Conservation (phyloP, 768 basidiomycete genomes). For the Mycena kentingensis region DNA sequence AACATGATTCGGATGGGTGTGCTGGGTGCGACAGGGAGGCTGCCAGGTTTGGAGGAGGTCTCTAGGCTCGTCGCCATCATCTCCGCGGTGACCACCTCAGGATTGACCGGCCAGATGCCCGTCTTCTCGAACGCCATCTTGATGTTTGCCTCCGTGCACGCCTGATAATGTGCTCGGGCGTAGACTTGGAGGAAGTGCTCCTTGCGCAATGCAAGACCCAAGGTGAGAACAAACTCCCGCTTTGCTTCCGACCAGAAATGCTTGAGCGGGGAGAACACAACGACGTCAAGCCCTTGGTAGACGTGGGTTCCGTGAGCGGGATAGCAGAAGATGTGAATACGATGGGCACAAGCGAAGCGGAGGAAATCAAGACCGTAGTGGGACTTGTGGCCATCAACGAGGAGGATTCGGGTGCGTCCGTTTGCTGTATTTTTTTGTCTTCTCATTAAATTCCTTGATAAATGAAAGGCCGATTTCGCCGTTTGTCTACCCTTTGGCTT, state of each 20-base stretch:
- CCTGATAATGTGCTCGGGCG: constrained; percentile 29
- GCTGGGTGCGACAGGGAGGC: constrained; percentile 27
- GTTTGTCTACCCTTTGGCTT: neutral
- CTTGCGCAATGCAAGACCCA: constrained; percentile 23
- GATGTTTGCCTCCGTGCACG: constrained; percentile 31
- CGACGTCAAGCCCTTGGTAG: constrained; percentile 41
- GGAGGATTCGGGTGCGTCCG: neutral
- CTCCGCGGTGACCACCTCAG: constrained; percentile 26
- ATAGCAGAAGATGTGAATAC: constrained; percentile 42
- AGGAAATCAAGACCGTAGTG: constrained; percentile 37
- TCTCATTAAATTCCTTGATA: constrained; percentile 1
- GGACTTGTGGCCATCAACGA: constrained; percentile 2
- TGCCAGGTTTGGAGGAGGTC: constrained; percentile 20
- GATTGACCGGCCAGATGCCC: constrained; percentile 37
- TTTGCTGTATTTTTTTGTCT: neutral
- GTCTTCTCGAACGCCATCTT: constrained; percentile 35
- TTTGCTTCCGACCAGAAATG: constrained; percentile 24
- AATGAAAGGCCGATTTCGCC: neutral
- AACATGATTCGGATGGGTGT: constrained; percentile 23
- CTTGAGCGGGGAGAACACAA: constrained; percentile 36
- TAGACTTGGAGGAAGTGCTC: constrained; percentile 29
- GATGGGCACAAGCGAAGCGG: constrained; percentile 30
- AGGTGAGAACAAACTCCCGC: neutral
- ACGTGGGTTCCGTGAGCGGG: constrained; percentile 44
- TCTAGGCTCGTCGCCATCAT: constrained; percentile 37